phyloP scores from a whole-genome alignment of 2,329 filamentous ascomycete species.

The Claviceps capensis region DNA sequence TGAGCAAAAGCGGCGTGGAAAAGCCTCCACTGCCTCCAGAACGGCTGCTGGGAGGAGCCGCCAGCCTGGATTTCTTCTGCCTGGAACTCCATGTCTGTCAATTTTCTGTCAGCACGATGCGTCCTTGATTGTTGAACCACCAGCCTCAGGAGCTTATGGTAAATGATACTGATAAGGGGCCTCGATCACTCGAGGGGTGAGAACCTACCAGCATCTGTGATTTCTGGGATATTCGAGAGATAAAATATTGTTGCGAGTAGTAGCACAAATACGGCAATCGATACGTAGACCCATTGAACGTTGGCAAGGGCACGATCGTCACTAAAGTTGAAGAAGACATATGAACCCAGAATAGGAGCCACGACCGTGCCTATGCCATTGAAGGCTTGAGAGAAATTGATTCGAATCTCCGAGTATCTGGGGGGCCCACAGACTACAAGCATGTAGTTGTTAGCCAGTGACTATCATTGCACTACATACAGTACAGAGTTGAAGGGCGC shows the following conservation, averaged over 20 bases:
- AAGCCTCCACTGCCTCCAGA: conserved; percentile 58
- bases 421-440: conserved; percentile 40
- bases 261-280: conserved; percentile 59
- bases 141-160: background rate
- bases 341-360: conserved; percentile 58
- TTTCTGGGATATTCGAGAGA: conserved; percentile 54
- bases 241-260: conserved; percentile 53
- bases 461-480: background rate
- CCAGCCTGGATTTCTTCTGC: conserved; percentile 39
- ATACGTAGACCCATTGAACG: conserved; percentile 66
- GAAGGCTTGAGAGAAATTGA: conserved; percentile 66
- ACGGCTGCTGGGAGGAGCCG: conserved; percentile 41
- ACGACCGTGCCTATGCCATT: conserved; percentile 63
- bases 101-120: background rate
- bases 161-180: background rate
- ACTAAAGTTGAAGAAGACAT: conserved; percentile 56
- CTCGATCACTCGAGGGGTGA: too few relatives aligned
- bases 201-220: conserved; percentile 36
- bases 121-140: background rate
- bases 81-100: conserved; percentile 49
- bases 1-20: conserved; percentile 66
- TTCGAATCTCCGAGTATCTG: conserved; percentile 56
- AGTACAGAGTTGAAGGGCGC: background rate
- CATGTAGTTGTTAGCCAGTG: background rate
- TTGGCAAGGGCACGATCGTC: conserved; percentile 44